Base-by-base conservation (phyloP, 2,329 filamentous ascomycete species). In the Arthrinium phaeospermum region DNA sequence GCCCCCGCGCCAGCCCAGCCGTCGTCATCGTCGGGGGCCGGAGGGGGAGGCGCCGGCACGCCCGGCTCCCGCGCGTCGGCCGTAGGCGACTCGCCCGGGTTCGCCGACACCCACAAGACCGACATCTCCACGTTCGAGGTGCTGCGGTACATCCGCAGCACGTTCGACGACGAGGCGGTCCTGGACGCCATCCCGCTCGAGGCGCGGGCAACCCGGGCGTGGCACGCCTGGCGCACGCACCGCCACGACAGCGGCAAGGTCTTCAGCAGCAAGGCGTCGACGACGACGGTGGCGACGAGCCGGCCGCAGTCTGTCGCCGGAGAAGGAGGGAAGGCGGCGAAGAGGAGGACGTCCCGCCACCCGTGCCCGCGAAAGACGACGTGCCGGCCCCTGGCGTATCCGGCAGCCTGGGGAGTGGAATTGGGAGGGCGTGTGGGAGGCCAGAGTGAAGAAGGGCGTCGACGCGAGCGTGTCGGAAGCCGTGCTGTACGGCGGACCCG, bases 371-470 rank as follows among this genome's bases (percentile, higher is more conserved):
- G 34, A 64, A 41, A 41, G 57, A 64, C 80, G 75, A 70, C n/a
- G 47, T 71, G 3, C 37, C 71, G 8, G 69, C 73, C 10, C 68
- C 72, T 3, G 34, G 69, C 16, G 79, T 22, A 78, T 82, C 47
- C 83, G 91, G 73, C 86, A 88, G 69, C 94, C 94, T 0, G 93
- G 93, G 8, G 93, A 97, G 77, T 98, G 96, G 96, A 97, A 97
- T 79, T 98, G 96, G 96, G 94, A 98, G 78, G 95, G 96, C 0
- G 96, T 98, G 0, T 99, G 96, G 96, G 94, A 97, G 80, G 92
- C 95, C 75, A 89, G 96, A 71, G 95, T 98, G 0, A 92, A 90
- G 81, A 93, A 92, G 81, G 93, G 93, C 24, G 90, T 98, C 61
- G 89, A 92, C 69, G 87, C 89, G 13, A 97, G 94, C 78, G 83